phyloP scores from a whole-genome alignment of 176 grass and related monocot genomes.

The Eleusine indica region DNA sequence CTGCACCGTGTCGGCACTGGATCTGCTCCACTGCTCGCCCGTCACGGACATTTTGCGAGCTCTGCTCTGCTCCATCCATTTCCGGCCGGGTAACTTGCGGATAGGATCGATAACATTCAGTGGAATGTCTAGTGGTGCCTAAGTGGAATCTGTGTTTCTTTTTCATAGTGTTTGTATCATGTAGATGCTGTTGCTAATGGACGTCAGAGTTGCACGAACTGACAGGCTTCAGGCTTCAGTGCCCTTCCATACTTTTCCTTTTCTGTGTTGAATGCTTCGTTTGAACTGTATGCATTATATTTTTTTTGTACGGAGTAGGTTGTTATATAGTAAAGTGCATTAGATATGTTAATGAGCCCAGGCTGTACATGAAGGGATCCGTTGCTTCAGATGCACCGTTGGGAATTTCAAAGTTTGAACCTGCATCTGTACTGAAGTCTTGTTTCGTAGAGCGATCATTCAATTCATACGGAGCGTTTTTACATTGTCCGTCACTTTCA shows the following conservation, averaged over 20 bases:
- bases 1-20: not conserved
- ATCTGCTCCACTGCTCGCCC: not conserved
- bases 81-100: not conserved
- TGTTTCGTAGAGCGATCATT: not conserved
- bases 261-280: not conserved
- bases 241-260: too few relatives aligned
- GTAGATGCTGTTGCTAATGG: not conserved
- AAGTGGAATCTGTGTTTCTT: not conserved
- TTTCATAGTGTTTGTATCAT: not conserved
- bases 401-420: not conserved
- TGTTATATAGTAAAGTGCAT: not conserved
- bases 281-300: not conserved
- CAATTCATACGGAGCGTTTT: not conserved
- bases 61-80: not conserved
- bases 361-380: not conserved
- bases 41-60: not conserved
- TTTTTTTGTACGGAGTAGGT: not conserved
- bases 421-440: not conserved
- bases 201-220: not conserved
- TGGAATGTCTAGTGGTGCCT: too few relatives aligned
- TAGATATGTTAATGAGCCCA: not conserved
- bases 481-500: not conserved
- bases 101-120: too few relatives aligned
- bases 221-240: not conserved
- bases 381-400: not conserved